Percentiles rank a stretch among this genome's conserved stretches.
Conservation (phyloP, 2,329 filamentous ascomycete genomes). For the Claviceps cyperi region DNA sequence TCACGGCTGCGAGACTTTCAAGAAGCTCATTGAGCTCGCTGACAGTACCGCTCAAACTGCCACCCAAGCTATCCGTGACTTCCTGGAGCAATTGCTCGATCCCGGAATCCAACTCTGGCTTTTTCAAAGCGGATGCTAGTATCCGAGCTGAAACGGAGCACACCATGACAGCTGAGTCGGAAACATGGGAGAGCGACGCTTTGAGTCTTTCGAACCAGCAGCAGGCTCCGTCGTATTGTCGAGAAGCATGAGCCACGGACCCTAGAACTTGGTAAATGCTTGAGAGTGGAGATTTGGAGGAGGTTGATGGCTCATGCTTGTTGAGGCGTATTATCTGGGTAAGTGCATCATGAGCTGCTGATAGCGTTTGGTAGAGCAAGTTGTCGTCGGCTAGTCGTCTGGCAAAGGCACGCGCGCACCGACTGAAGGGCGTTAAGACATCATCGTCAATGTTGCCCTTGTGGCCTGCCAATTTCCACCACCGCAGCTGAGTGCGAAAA, state of each 20-base stretch:
- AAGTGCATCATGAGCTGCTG: conserved; percentile 18
- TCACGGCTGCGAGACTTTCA: conserved; percentile 37
- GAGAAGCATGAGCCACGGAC: conserved; percentile 30
- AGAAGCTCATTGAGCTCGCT: conserved; percentile 48
- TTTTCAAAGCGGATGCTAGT: conserved; percentile 38
- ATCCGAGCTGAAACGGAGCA: conserved; percentile 41
- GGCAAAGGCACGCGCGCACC: conserved; percentile 46
- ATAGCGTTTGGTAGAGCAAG: conserved; percentile 23
- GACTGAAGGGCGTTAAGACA: conserved; percentile 47
- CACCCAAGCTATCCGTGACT: conserved; percentile 41
- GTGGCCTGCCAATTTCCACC: conserved; percentile 51
- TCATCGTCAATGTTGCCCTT: conserved; percentile 47
- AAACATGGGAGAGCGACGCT: conserved; percentile 19
- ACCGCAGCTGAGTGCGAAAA: conserved; percentile 44
- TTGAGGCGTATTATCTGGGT: conserved; percentile 20
- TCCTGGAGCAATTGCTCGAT: conserved; percentile 30
- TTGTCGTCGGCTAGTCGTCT: conserved; percentile 31
- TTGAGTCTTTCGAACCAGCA: conserved; percentile 38
- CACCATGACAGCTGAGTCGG: conserved; percentile 33
- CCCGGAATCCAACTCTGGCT: conserved; percentile 19
- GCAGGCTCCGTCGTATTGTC: conserved; percentile 34
- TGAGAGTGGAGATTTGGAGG: conserved; percentile 29
- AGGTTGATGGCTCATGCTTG: conserved; percentile 18
- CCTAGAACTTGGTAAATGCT: conserved; percentile 39
- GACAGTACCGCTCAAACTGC: conserved; percentile 42